Conservation (phyloP, 805 yeast genomes). For the Sugiyamaella qingdaonensis region DNA sequence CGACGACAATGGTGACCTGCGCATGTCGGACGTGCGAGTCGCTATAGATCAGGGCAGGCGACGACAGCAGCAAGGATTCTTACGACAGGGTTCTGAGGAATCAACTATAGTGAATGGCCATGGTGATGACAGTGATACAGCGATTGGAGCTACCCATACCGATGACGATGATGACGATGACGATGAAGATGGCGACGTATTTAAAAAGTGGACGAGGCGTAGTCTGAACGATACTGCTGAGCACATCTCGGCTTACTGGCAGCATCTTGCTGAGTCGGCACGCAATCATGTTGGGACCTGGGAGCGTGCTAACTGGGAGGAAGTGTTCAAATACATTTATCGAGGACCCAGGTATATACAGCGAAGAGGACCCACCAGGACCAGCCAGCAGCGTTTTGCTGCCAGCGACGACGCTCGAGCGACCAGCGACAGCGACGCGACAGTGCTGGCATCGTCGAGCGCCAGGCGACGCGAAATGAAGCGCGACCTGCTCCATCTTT, state of each 20-base stretch:
- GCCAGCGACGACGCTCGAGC: not conserved
- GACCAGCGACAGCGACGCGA: conserved; percentile 21
- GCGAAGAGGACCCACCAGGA: not conserved
- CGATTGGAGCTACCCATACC: not conserved
- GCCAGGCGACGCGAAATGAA: not conserved
- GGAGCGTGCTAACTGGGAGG: conserved; percentile 23
- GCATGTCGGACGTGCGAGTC: conserved; percentile 9
- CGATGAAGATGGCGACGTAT: not conserved
- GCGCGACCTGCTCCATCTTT: conserved; percentile 5
- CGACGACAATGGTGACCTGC: conserved; percentile 15
- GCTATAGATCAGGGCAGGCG: not conserved
- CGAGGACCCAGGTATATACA: not conserved
- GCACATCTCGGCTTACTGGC: conserved; percentile 17
- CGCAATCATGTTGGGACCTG: conserved; percentile 15
- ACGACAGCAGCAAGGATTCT: not conserved
- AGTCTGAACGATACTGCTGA: conserved; percentile 15
- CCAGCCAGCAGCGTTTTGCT: not conserved
- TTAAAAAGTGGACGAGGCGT: not conserved
- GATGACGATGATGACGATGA: not conserved
- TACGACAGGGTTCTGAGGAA: not conserved
- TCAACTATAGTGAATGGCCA: not conserved
- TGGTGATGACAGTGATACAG: not conserved
- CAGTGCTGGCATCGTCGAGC: conserved; percentile 3
- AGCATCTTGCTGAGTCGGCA: conserved; percentile 19
- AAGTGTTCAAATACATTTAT: conserved; percentile 17